Percentiles rank a stretch among this genome's conserved stretches.
Conservation (phyloP, 208 protist genomes). For the Crithidia mellificae region DNA sequence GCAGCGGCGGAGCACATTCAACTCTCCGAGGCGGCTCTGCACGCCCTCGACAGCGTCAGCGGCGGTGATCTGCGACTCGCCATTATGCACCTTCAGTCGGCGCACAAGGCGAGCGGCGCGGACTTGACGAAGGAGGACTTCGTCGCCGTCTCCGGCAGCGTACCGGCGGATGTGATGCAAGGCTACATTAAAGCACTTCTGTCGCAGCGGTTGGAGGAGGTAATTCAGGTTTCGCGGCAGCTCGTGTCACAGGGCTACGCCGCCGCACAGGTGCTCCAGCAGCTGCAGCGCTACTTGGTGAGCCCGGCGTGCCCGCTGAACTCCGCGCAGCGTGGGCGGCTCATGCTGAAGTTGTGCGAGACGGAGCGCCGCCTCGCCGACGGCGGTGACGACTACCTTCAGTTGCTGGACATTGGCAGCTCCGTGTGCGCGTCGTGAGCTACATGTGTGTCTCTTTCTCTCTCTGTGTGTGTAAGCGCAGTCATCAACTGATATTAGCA, state of each 20-base stretch:
- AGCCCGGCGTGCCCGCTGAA: constrained; percentile 55
- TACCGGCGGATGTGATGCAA: constrained; percentile 68
- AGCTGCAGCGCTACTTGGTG: constrained; percentile 80
- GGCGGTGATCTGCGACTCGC: constrained; percentile 97
- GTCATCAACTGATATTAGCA: constrained; percentile 1
- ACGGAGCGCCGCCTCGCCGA: constrained; percentile 79
- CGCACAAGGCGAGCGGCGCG: constrained; percentile 74
- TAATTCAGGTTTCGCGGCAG: constrained; percentile 56
- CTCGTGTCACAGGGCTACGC: constrained; percentile 77
- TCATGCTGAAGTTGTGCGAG: constrained; percentile 79
- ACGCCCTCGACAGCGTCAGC: constrained; percentile 83
- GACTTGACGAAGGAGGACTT: constrained; percentile 85
- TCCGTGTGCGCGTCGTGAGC: constrained; percentile 34
- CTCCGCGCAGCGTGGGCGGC: constrained; percentile 56
- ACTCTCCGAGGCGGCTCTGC: constrained; percentile 60
- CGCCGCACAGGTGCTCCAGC: constrained; percentile 67
- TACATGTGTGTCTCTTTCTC: too few relatives aligned
- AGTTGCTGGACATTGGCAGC: constrained; percentile 84
- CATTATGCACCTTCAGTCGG: constrained; percentile 96
- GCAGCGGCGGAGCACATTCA: constrained; percentile 83
- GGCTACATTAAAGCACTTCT: constrained; percentile 61
- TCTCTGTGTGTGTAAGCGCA: too few relatives aligned
- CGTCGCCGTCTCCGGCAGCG: constrained; percentile 77
- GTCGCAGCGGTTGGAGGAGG: constrained; percentile 50
- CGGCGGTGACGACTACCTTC: constrained; percentile 83